Evolutionary conservation across 2,329 filamentous ascomycete genomes (phyloP).

Genomic region (Fusarium metavorans): DNA sequence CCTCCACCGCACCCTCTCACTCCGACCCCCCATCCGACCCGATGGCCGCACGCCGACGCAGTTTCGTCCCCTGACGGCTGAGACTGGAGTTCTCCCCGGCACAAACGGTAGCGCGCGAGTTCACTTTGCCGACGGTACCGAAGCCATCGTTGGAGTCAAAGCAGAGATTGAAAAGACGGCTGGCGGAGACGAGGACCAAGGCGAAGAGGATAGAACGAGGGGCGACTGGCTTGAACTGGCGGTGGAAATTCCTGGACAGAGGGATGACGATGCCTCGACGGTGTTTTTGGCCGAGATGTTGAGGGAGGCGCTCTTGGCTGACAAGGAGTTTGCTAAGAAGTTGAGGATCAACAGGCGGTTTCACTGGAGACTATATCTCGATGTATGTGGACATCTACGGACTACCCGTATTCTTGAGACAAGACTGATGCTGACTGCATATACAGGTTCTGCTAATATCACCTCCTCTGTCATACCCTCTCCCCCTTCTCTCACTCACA

Average conservation of each 20-base stretch:
- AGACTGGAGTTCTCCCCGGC: constrained; percentile 88
- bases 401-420: background rate
- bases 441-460: constrained; percentile 88
- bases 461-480: constrained; percentile 91
- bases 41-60: constrained; percentile 86
- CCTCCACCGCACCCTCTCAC: constrained; percentile 86
- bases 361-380: constrained; percentile 96
- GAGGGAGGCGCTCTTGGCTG: constrained; percentile 84
- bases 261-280: constrained; percentile 91
- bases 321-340: constrained; percentile 75
- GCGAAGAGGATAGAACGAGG: constrained; percentile 56
- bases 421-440: background rate
- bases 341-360: constrained; percentile 91
- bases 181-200: constrained; percentile 51
- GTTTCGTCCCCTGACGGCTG: constrained; percentile 90
- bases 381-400: constrained; percentile 70
- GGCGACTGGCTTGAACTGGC: constrained; percentile 88
- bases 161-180: constrained; percentile 87
- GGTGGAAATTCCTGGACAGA: constrained; percentile 89
- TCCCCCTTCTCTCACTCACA: constrained; percentile 91
- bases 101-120: constrained; percentile 94
- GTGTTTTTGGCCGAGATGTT: constrained; percentile 91
- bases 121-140: constrained; percentile 93
- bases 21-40: constrained; percentile 86
- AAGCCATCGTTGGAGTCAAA: constrained; percentile 96